These are phyloP conservation scores for Solanum hybrid DNA, from an alignment of 305 asterid genomes.

Conservation along the genomic window DNA sequence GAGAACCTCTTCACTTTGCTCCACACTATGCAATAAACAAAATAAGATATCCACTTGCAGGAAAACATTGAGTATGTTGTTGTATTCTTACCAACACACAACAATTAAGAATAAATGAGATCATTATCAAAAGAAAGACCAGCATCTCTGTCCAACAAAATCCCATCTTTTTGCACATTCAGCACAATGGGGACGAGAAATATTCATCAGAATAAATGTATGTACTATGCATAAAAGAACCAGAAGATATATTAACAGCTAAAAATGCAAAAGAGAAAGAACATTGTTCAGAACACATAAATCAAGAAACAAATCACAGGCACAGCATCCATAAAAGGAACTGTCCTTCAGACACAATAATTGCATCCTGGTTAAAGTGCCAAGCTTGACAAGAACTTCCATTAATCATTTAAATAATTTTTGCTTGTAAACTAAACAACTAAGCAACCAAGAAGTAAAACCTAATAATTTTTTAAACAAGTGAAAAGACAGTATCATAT, in stretches of 20 bases:
- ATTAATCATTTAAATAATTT: background rate
- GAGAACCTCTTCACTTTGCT: background rate
- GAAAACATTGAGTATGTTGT: background rate
- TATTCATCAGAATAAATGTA: background rate
- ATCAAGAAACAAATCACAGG: background rate
- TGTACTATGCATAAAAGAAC: background rate
- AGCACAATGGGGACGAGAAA: background rate
- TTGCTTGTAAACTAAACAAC: background rate
- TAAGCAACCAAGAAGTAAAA: background rate
- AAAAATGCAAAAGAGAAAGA: background rate
- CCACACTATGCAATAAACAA: background rate
- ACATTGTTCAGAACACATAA: background rate
- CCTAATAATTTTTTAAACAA: background rate
- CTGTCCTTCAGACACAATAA: background rate
- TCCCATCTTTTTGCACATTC: background rate
- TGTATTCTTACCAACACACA: background rate
- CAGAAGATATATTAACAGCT: background rate
- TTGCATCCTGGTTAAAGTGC: background rate
- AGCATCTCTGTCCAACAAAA: background rate
- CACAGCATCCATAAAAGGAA: background rate
- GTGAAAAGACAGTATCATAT: background rate
- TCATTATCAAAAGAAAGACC: background rate
- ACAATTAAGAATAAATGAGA: background rate
- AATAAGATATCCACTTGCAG: background rate
- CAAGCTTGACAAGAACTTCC: background rate